These are phyloP conservation scores for Diaporthe citriasiana DNA, from an alignment of 2,329 filamentous ascomycete species.

Conservation along the genomic window DNA sequence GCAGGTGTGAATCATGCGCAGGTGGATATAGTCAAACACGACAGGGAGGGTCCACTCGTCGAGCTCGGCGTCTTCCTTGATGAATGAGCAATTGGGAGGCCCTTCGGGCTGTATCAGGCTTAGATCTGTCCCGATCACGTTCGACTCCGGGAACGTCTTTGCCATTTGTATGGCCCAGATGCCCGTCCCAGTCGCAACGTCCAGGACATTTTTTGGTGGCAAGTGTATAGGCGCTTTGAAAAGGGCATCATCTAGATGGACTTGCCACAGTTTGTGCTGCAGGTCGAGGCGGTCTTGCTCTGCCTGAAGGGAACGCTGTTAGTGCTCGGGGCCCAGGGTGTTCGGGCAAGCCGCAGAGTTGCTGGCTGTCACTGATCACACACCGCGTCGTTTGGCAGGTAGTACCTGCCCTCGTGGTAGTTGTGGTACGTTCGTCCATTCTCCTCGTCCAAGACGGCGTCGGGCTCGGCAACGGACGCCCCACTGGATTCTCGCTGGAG, in stretches of 20 bases:
- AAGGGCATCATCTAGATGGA: constrained; percentile 29
- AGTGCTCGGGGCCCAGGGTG: not conserved
- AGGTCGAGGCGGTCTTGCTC: constrained; percentile 35
- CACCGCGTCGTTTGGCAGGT: constrained; percentile 30
- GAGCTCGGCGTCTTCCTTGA: constrained; percentile 37
- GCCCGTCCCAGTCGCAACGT: constrained; percentile 38
- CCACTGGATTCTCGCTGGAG: constrained; percentile 38
- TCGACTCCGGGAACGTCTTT: constrained; percentile 14
- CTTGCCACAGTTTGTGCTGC: constrained; percentile 36
- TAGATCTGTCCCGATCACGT: constrained; percentile 38
- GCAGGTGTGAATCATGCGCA: constrained; percentile 31
- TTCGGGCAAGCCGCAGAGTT: too few relatives aligned
- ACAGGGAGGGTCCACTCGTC: constrained; percentile 34
- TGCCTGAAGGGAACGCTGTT: constrained; percentile 1
- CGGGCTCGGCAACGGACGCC: constrained; percentile 36
- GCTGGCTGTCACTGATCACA: not conserved
- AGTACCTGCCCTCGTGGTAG: constrained; percentile 37
- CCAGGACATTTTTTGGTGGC: constrained; percentile 29
- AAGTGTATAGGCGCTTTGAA: constrained; percentile 32
- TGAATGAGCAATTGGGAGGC: constrained; percentile 34
- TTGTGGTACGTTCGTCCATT: constrained; percentile 41
- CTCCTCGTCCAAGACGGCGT: constrained; percentile 37
- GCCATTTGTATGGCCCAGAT: constrained; percentile 40
- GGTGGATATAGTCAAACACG: constrained; percentile 37
- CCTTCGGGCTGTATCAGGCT: constrained; percentile 36